Evolutionary conservation across 805 yeast species (phyloP).

Genomic region (Pichia eremophila): DNA sequence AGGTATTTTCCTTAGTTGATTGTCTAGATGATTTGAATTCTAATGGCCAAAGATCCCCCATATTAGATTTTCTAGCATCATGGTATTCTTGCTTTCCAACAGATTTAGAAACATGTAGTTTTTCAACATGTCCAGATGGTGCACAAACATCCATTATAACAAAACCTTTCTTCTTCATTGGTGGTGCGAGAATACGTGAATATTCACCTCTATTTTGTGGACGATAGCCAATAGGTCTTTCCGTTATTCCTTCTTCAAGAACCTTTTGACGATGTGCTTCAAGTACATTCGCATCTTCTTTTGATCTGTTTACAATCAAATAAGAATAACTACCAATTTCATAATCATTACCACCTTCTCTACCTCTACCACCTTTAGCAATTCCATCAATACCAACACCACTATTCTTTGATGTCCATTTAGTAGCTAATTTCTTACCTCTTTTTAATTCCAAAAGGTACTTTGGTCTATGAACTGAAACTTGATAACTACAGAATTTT

Average conservation of each 20-base stretch:
- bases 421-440: constrained; percentile 64
- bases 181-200: constrained; percentile 68
- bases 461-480: constrained; percentile 66
- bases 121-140: constrained; percentile 69
- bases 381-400: constrained; percentile 43
- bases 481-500: constrained; percentile 67
- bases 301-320: constrained; percentile 56
- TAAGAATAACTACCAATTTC: constrained; percentile 72
- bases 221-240: constrained; percentile 20
- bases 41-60: constrained; percentile 83
- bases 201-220: constrained; percentile 32
- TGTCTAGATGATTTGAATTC: constrained; percentile 46
- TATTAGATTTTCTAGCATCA: constrained; percentile 79
- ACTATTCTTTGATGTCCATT: constrained; percentile 55
- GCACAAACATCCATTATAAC: constrained; percentile 74
- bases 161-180: constrained; percentile 73
- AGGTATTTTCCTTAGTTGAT: constrained; percentile 27
- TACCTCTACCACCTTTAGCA: constrained; percentile 60
- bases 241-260: constrained; percentile 7
- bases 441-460: constrained; percentile 76
- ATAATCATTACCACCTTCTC: constrained; percentile 59
- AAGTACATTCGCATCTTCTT: constrained; percentile 26
- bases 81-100: constrained; percentile 66
- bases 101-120: constrained; percentile 81
- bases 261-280: constrained; percentile 10